Percentiles rank a stretch among this genome's conserved stretches.
phyloP scores from a whole-genome alignment of 352 stramenopile genomes.

The Pythium rhizo-oryzae region DNA sequence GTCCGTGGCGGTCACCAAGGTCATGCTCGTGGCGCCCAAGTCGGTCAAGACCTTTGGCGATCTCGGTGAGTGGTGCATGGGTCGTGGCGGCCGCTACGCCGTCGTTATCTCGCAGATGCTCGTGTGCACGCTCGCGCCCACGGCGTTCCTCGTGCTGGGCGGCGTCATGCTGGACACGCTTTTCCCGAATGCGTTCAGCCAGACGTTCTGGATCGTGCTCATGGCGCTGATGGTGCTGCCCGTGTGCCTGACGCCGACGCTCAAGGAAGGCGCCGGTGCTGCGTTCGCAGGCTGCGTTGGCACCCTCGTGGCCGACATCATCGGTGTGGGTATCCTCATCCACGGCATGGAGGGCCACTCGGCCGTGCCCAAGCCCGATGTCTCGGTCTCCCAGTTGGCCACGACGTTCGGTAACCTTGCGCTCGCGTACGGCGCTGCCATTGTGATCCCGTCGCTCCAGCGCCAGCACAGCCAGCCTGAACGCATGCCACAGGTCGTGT shows the following conservation, averaged over 20 bases:
- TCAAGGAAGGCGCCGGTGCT: conserved; percentile 35
- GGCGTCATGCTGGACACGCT: conserved; percentile 32
- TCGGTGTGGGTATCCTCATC: conserved; percentile 29
- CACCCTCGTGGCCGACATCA: conserved; percentile 32
- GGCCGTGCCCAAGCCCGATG: conserved; percentile 18
- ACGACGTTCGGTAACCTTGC: conserved; percentile 37
- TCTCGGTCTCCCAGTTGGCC: conserved; percentile 34
- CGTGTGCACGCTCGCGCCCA: conserved; percentile 24
- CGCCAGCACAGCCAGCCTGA: conserved; percentile 22
- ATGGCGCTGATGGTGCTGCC: conserved; percentile 30
- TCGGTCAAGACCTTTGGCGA: conserved; percentile 32
- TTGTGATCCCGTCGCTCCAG: conserved; percentile 35
- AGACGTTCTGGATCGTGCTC: conserved; percentile 33
- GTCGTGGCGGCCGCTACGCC: conserved; percentile 27
- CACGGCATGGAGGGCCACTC: conserved; percentile 33
- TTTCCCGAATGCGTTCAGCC: conserved; percentile 26
- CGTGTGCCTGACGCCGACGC: conserved; percentile 35
- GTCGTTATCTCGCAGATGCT: conserved; percentile 30
- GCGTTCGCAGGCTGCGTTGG: conserved; percentile 35
- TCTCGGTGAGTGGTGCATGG: conserved; percentile 38
- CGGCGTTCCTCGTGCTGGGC: conserved; percentile 26
- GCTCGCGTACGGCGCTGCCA: conserved; percentile 35
- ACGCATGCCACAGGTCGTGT: conserved; percentile 37
- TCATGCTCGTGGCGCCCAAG: conserved; percentile 20
- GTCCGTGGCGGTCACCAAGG: conserved; percentile 22